Base-by-base conservation (phyloP, 2,329 filamentous ascomycete species). In the Pseudocercospora fuligena region DNA sequence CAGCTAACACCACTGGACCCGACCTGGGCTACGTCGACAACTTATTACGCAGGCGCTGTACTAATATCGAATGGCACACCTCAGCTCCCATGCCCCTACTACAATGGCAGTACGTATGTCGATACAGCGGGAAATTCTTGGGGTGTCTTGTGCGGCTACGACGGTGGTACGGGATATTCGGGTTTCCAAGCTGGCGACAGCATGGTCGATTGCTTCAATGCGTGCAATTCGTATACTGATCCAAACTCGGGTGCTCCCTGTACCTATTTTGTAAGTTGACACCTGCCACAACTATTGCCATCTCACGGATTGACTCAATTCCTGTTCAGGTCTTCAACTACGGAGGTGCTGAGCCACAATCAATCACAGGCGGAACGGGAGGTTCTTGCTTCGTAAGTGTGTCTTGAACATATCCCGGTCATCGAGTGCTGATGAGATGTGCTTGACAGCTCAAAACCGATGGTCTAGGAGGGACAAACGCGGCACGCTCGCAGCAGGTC, bases 41-140 rank as follows among this genome's bases (percentile, higher is more conserved):
- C 43, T 21, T 31, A 53, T 5, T 62, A 62, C 14, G 60, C 60
- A 21, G 60, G 60, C 23, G 60, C 60, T 19, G n/a, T 21, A 19
- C 49, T 62, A 19, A 29, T 62, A 25, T 53, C 43, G 19, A 54
- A 54, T 54, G 60, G 60, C 3, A 62, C 60, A 21, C 60, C 60
- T 33, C 60, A 36, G 40, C 47, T 62, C 3, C 60, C 60, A 16
- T 62, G 46, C 19, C 60, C 60, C 3, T 62, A 62, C 60, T 62
- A 62, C 27, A 54, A 62, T 56, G 23, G 29, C n/a, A 56, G 11
- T 16, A 56, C 23, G 6, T 56, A 31, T 9, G 51, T 29, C 51
- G 51, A 56, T 29, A 27, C 51, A 31, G 29, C 51, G 9, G 51
- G 51, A 9, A 56, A 27, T n/a, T n/a, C n/a, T 9, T 56, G 51